These are phyloP conservation scores for Avena eriantha DNA, from an alignment of 176 grass and related monocot species.

Conservation along the genomic window DNA sequence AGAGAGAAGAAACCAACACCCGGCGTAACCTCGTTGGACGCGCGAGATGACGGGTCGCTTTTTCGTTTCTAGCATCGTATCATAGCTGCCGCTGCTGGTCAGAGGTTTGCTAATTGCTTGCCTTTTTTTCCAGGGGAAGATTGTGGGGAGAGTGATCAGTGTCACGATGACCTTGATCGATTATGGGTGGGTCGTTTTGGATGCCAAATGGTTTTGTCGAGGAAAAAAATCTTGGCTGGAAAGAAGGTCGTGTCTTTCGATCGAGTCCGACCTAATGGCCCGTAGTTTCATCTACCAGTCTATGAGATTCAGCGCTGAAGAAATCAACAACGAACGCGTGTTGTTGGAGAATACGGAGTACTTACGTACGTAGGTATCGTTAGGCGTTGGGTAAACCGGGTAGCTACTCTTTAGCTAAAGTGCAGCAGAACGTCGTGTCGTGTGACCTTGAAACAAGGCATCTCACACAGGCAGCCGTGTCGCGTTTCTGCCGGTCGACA, in stretches of 20 bases:
- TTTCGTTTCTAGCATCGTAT: not conserved
- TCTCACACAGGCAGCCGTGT: not conserved
- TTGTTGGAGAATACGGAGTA: too few relatives aligned
- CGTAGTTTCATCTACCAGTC: not conserved
- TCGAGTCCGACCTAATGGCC: too few relatives aligned
- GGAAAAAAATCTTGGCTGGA: not conserved
- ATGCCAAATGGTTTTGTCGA: not conserved
- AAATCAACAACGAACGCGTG: not conserved
- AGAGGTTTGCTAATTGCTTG: not conserved
- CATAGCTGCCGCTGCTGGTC: not conserved
- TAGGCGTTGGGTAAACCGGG: not conserved
- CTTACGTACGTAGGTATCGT: not conserved
- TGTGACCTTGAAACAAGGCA: too few relatives aligned
- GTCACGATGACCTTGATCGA: not conserved
- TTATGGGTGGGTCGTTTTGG: not conserved
- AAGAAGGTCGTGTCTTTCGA: not conserved
- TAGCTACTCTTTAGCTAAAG: not conserved
- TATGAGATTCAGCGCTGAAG: not conserved
- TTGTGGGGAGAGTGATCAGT: not conserved
- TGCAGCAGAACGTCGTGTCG: too few relatives aligned
- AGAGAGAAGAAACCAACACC: not conserved
- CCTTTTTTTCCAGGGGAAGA: constrained; percentile 14
- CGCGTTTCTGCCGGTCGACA: not conserved
- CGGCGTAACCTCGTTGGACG: not conserved
- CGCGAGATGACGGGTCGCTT: not conserved